Evolutionary conservation across 106 monocot genomes (phyloP).

Genomic region (Dendrobium catenatum): DNA sequence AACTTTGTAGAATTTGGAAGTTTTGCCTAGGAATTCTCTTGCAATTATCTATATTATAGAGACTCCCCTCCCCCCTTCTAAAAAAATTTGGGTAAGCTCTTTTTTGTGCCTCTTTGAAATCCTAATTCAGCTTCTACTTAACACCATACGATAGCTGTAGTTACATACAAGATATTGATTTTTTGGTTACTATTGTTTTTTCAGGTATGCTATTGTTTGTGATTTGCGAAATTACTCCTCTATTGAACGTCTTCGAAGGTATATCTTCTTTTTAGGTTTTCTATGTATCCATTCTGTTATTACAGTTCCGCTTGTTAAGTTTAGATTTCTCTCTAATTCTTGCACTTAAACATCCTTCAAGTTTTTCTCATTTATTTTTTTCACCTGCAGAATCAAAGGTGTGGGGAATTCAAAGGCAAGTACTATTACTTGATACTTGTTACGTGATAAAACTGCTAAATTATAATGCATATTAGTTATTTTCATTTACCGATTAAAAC

Average conservation of each 20-base stretch:
- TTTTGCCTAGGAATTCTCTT: too few relatives aligned
- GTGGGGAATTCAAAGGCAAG: conserved; percentile 79
- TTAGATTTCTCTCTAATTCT: not conserved
- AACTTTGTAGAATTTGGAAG: too few relatives aligned
- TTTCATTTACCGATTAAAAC: not conserved
- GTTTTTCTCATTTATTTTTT: conserved; percentile 2
- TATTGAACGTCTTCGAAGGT: conserved; percentile 91
- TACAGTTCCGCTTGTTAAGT: not conserved
- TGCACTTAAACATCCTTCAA: not conserved
- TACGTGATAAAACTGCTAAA: not conserved
- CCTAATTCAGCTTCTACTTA: not conserved
- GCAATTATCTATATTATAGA: too few relatives aligned
- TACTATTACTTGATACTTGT: not conserved
- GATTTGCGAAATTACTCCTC: conserved; percentile 70
- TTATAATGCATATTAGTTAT: not conserved
- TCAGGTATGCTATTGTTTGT: conserved; percentile 89
- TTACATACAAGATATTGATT: not conserved
- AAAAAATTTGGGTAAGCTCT: too few relatives aligned
- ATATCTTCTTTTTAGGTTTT: not conserved
- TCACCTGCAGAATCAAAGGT: conserved; percentile 75
- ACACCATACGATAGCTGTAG: not conserved
- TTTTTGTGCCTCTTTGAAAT: not conserved
- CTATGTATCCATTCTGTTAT: not conserved
- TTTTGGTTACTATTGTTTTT: conserved; percentile 1
- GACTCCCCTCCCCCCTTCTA: too few relatives aligned